Conservation (phyloP, 257 asterid genomes). For the Leptodermis oblonga region DNA sequence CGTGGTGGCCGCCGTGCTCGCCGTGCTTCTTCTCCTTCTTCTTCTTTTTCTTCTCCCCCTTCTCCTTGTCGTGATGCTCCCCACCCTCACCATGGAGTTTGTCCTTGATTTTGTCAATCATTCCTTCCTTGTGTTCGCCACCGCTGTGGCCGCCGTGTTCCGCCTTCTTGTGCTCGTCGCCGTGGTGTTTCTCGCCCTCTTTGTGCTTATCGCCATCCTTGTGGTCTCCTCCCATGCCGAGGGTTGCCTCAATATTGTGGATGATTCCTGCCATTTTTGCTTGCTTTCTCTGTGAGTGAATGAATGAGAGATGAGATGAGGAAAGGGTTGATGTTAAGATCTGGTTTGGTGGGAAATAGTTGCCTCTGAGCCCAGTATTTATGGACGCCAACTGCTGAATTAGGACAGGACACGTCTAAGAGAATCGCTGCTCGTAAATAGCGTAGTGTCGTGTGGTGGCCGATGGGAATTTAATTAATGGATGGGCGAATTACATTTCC, state of each 20-base stretch:
- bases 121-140: slow-evolving; percentile 33
- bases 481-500: no score
- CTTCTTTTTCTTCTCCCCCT: slow-evolving; percentile 33
- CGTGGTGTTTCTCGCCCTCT: slow-evolving; percentile 16
- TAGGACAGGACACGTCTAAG: not conserved
- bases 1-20: slow-evolving; percentile 24
- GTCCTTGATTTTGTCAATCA: slow-evolving; percentile 28
- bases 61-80: slow-evolving; percentile 14
- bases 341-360: slow-evolving; percentile 1
- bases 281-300: slow-evolving; percentile 1
- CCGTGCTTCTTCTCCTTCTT: slow-evolving; percentile 34
- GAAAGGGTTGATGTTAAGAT: not conserved
- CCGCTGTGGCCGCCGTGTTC: slow-evolving; percentile 20
- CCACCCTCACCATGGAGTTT: slow-evolving; percentile 26
- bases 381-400: not conserved
- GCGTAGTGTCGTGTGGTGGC: not conserved
- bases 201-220: slow-evolving; percentile 44
- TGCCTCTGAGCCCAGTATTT: not conserved
- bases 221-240: slow-evolving; percentile 59
- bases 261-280: slow-evolving; percentile 72
- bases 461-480: no score
- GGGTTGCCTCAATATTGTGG: slow-evolving; percentile 61
- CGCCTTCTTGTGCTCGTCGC: slow-evolving; percentile 25
- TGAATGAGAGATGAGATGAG: not conserved
- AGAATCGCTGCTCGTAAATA: slow-evolving; percentile 6